Conservation (phyloP, 805 yeast genomes). For the Nakazawaea ambrosiae region DNA sequence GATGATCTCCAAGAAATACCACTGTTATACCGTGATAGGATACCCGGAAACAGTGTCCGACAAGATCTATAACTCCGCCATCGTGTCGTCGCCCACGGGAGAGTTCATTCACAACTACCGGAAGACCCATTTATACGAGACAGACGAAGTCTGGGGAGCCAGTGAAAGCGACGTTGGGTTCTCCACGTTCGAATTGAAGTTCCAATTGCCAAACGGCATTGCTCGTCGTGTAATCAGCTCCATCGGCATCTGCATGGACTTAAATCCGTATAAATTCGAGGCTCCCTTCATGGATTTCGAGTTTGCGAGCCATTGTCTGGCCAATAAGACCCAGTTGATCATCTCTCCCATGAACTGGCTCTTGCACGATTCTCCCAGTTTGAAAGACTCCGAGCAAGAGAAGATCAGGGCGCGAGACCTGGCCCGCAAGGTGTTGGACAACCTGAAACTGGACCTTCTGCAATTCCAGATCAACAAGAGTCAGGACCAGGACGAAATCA, state of each 20-base stretch:
- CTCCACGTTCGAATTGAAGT: conserved; percentile 35
- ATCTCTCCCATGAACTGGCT: conserved; percentile 89
- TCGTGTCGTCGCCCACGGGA: conserved; percentile 56
- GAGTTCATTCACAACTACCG: conserved; percentile 57
- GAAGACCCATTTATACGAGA: conserved; percentile 67
- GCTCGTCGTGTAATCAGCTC: conserved; percentile 31
- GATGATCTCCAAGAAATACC: conserved; percentile 37
- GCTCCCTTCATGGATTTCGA: conserved; percentile 76
- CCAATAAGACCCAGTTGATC: conserved; percentile 44
- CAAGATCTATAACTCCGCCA: conserved; percentile 62
- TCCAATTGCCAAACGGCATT: conserved; percentile 17
- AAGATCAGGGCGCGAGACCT: no score
- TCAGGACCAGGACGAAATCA: not conserved
- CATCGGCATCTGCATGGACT: conserved; percentile 91
- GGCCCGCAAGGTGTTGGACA: not conserved
- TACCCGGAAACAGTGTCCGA: conserved; percentile 56
- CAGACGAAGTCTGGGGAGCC: conserved; percentile 81
- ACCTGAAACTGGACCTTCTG: not conserved
- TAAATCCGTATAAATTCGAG: conserved; percentile 77
- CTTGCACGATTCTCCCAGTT: conserved; percentile 38
- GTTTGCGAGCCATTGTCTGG: conserved; percentile 48
- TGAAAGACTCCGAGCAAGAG: conserved; percentile 16
- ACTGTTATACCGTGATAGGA: conserved; percentile 71
- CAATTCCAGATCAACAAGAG: not conserved
- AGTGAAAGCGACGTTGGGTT: conserved; percentile 60